Evolutionary conservation across 1,284 basidiomycete genomes (phyloP).

Genomic region (Puccinia polysora): DNA sequence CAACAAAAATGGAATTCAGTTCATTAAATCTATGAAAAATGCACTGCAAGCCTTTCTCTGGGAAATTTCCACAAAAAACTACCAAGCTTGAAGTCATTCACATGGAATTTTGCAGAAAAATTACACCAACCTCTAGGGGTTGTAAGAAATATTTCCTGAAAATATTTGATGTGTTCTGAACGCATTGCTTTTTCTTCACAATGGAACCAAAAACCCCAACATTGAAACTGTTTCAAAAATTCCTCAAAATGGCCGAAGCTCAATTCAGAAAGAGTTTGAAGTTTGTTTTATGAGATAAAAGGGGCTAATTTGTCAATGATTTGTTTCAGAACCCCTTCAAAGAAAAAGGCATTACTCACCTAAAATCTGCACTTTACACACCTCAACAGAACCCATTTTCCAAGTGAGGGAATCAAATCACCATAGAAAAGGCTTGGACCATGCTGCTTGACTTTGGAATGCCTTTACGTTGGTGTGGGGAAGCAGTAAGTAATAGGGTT

Average conservation of each 20-base stretch:
- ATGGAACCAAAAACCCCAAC: not conserved
- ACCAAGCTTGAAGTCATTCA: too few relatives aligned
- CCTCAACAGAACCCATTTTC: slow-evolving; percentile 17
- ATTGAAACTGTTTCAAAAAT: not conserved
- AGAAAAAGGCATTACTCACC: not conserved
- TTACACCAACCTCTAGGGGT: not conserved
- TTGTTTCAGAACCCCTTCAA: not conserved
- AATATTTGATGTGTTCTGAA: not conserved
- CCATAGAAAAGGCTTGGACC: not conserved
- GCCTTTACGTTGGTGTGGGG: not conserved
- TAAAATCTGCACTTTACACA: not conserved
- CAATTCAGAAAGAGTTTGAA: too few relatives aligned
- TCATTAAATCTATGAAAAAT: too few relatives aligned
- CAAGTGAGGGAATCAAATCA: not conserved
- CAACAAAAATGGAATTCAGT: too few relatives aligned
- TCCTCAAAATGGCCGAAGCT: not conserved
- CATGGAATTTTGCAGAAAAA: too few relatives aligned
- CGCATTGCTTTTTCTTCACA: not conserved
- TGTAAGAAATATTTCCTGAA: not conserved
- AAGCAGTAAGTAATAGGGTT: not conserved
- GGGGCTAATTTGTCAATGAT: not conserved
- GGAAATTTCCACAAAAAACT: too few relatives aligned
- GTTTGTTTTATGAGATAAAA: too few relatives aligned
- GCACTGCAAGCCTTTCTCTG: too few relatives aligned
- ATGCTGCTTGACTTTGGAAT: not conserved